Evolutionary conservation across 2,329 filamentous ascomycete species (phyloP).

Genomic region (Penicillium digitatum): DNA sequence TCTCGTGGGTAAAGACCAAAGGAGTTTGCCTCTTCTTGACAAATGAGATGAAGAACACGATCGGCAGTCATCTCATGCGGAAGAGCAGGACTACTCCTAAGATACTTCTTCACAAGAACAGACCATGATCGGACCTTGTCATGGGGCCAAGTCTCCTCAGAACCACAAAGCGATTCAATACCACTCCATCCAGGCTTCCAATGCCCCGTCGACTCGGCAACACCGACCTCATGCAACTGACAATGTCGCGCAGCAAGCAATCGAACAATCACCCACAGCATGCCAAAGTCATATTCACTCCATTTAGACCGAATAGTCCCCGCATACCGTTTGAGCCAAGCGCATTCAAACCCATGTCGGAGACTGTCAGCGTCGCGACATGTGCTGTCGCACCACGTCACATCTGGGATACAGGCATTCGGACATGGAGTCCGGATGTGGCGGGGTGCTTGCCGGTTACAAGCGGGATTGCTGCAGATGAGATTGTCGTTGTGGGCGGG

Average conservation of each 20-base stretch:
- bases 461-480: constrained; percentile 31
- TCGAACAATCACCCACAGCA: constrained; percentile 35
- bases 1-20: constrained; percentile 27
- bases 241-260: constrained; percentile 25
- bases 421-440: constrained; percentile 16
- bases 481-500: constrained; percentile 22
- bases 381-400: constrained; percentile 26
- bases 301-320: constrained; percentile 26
- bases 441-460: constrained; percentile 20
- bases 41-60: constrained; percentile 22
- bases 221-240: not conserved
- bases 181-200: constrained; percentile 24
- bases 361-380: constrained; percentile 22
- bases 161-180: constrained; percentile 29
- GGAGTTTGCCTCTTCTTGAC: constrained; percentile 27
- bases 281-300: constrained; percentile 33
- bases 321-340: constrained; percentile 28
- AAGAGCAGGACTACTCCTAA: constrained; percentile 18
- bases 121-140: constrained; percentile 28
- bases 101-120: constrained; percentile 30
- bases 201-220: not conserved
- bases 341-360: constrained; percentile 32
- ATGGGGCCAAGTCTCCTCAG: constrained; percentile 30
- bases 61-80: constrained; percentile 18
- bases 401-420: constrained; percentile 26